These are phyloP conservation scores for Scytalidium lignicola DNA, from an alignment of 2,329 filamentous ascomycete species.

Conservation along the genomic window DNA sequence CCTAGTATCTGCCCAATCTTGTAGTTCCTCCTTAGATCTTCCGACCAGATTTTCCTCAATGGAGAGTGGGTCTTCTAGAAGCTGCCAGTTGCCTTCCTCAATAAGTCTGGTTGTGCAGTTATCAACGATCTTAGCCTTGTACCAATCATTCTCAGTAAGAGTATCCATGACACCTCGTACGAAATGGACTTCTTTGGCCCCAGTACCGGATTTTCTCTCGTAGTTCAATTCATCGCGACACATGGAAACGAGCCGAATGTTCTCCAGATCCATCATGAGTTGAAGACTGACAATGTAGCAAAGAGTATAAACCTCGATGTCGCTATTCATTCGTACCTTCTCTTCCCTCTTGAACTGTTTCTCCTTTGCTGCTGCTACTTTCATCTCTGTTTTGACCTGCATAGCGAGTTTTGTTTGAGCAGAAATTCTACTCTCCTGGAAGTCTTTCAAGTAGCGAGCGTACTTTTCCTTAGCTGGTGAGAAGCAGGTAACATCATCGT, in stretches of 20 bases:
- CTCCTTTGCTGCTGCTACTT: neutral
- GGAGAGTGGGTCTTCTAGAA: neutral
- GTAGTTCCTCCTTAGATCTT: neutral
- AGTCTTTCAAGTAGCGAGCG: constrained; percentile 8
- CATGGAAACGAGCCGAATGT: neutral
- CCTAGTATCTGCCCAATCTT: neutral
- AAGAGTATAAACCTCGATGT: neutral
- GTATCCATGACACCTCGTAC: neutral
- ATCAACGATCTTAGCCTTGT: neutral
- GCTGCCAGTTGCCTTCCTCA: neutral
- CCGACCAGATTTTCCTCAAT: neutral
- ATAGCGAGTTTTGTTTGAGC: neutral
- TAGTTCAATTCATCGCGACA: neutral
- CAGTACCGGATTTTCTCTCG: neutral
- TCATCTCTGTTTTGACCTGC: neutral
- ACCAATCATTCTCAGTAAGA: neutral
- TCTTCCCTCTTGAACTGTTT: neutral
- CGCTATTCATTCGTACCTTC: neutral
- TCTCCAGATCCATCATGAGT: neutral
- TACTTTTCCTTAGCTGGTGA: constrained; percentile 7
- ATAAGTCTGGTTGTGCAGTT: neutral
- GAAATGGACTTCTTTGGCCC: neutral
- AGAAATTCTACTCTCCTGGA: constrained; percentile 2
- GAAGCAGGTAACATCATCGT: constrained; percentile 8
- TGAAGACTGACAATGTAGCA: neutral